Conservation (phyloP, 140 eudicot genomes). For the Flaveria floridana region DNA sequence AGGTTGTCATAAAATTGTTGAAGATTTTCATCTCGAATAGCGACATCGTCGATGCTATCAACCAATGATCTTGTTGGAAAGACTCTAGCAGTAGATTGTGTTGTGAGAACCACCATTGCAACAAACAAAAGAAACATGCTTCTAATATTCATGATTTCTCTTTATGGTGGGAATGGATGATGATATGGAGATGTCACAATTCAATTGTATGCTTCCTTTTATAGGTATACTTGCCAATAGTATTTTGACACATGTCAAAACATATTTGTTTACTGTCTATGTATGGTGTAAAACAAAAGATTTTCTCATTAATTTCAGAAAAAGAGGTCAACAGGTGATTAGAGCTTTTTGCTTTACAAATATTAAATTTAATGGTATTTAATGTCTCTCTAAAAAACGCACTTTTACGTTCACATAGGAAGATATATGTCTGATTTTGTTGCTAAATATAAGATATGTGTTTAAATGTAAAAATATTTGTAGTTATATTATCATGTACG, state of each 20-base stretch:
- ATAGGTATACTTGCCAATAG: conserved; percentile 15
- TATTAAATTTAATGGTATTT: too few relatives aligned
- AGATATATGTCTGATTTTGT: too few relatives aligned
- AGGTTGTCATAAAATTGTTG: too few relatives aligned
- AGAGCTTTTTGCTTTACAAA: neutral
- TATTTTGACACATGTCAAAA: conserved; percentile 1
- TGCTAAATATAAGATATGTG: too few relatives aligned
- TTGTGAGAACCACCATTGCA: conserved; percentile 32
- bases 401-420: too few relatives aligned
- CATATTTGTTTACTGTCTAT: neutral
- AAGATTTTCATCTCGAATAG: too few relatives aligned
- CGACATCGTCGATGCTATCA: too few relatives aligned
- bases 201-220: neutral
- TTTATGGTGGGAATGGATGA: neutral
- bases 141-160: conserved; percentile 15
- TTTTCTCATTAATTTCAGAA: neutral
- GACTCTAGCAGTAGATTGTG: conserved; percentile 29
- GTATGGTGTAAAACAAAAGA: conserved; percentile 8
- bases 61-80: too few relatives aligned
- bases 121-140: conserved; percentile 17
- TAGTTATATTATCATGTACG: too few relatives aligned
- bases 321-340: conserved; percentile 4
- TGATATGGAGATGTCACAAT: neutral
- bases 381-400: too few relatives aligned
- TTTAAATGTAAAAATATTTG: too few relatives aligned